These are phyloP conservation scores for Musa balbisiana DNA, from an alignment of 202 grass and related monocot species.

Conservation along the genomic window DNA sequence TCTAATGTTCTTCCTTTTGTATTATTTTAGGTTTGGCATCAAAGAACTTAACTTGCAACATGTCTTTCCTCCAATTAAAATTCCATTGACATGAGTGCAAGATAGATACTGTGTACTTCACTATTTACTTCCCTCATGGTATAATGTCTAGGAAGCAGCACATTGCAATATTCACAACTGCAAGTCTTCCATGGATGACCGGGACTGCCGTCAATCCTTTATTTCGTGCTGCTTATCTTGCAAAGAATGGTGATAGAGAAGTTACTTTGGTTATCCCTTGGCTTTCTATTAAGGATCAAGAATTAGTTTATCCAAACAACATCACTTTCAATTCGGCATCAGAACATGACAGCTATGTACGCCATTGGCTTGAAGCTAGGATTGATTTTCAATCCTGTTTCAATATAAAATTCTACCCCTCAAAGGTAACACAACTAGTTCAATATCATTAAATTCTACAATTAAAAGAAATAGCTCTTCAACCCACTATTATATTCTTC, in stretches of 20 bases:
- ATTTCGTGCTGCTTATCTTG: constrained; percentile 66
- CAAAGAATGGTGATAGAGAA: constrained; percentile 56
- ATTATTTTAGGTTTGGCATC: background rate
- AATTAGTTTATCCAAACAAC: constrained; percentile 81
- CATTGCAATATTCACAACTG: constrained; percentile 86
- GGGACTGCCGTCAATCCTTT: constrained; percentile 77
- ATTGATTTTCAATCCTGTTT: constrained; percentile 44
- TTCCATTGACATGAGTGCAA: background rate
- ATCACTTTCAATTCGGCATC: constrained; percentile 45
- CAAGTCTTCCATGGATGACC: constrained; percentile 96
- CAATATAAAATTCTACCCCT: constrained; percentile 80
- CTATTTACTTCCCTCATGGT: background rate
- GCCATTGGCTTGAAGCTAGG: constrained; percentile 67
- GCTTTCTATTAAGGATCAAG: constrained; percentile 63
- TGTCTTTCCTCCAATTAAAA: background rate
- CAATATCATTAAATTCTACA: background rate
- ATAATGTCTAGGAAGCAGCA: constrained; percentile 48
- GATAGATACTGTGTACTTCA: background rate
- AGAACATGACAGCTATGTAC: constrained; percentile 67
- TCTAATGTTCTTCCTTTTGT: background rate
- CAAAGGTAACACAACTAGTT: constrained; percentile 41
- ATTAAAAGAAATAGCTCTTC: background rate
- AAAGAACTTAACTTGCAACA: background rate
- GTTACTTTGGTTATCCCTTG: constrained; percentile 85
- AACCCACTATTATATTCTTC: background rate